These are phyloP conservation scores for Phytophthora constricta DNA, from an alignment of 352 stramenopile genomes.

Conservation along the genomic window DNA sequence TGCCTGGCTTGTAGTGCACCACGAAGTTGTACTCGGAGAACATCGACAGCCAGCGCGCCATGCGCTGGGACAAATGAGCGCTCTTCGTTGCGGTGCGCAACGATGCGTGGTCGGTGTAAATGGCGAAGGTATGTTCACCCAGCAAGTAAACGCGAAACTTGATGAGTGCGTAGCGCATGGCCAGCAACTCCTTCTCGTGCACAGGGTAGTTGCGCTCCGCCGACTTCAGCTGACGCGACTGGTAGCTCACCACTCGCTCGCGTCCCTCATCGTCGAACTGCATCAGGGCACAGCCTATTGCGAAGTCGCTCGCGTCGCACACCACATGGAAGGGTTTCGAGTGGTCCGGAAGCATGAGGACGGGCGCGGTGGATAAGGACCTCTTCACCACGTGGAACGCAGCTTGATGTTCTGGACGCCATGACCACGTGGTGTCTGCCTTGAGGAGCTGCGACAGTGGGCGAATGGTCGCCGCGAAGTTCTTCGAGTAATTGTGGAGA, in stretches of 20 bases:
- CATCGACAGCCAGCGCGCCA: background rate
- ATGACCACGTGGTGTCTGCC: constrained; percentile 5
- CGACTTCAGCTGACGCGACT: background rate
- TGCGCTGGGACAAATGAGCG: background rate
- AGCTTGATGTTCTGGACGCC: constrained; percentile 17
- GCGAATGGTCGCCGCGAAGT: constrained; percentile 12
- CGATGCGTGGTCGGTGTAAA: background rate
- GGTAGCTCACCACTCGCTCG: background rate
- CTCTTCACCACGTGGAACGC: constrained; percentile 23
- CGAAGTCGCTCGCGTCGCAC: constrained; percentile 4
- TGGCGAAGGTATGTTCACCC: background rate
- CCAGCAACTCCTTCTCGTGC: background rate
- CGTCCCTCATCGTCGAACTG: background rate
- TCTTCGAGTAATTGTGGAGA: constrained; percentile 27
- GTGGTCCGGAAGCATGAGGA: constrained; percentile 22
- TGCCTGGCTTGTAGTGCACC: background rate
- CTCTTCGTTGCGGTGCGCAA: background rate
- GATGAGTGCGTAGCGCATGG: background rate
- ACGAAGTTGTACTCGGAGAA: constrained; percentile 1
- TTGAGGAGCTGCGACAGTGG: constrained; percentile 24
- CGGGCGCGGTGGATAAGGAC: background rate
- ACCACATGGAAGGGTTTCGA: constrained; percentile 28
- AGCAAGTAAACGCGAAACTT: background rate
- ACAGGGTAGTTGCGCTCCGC: background rate
- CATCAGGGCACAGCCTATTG: background rate